phyloP scores from a whole-genome alignment of 768 basidiomycete genomes.

The Psilocybe tampanensis region DNA sequence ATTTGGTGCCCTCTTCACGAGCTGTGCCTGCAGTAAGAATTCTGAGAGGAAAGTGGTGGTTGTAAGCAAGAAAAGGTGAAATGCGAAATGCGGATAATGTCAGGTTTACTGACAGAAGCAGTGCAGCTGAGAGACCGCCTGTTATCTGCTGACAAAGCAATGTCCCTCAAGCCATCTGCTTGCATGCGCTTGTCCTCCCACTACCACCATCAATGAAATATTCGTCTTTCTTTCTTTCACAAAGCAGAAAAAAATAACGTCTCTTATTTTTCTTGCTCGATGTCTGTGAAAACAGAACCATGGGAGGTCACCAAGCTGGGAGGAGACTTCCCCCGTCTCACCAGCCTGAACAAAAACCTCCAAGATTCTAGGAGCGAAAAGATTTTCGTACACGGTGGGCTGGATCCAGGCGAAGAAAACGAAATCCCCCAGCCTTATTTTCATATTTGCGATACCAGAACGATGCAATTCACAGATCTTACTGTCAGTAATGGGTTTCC shows the following conservation, averaged over 20 bases:
- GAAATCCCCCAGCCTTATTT: neutral
- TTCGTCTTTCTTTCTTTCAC: no score
- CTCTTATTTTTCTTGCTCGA: neutral
- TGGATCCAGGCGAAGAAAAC: neutral
- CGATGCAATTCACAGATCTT: conserved; percentile 6
- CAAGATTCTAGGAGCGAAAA: neutral
- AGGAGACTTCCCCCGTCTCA: neutral
- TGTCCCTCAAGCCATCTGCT: neutral
- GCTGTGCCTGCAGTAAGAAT: neutral
- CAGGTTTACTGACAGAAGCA: neutral
- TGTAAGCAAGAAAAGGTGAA: neutral
- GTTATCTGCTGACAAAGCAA: conserved; percentile 2
- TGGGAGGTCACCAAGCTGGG: neutral
- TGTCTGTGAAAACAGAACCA: neutral
- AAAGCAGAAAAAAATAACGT: no score
- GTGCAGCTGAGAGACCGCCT: neutral
- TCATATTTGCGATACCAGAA: conserved; percentile 1
- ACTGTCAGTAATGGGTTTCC: neutral
- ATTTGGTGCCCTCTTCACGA: neutral
- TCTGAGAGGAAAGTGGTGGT: neutral
- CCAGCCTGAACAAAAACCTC: conserved; percentile 1
- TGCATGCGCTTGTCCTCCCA: no score
- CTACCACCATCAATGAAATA: no score
- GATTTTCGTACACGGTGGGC: conserved; percentile 3
- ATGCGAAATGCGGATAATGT: conserved; percentile 2